Evolutionary conservation across 257 asterid species (phyloP).

Genomic region (Capsicum chinense): DNA sequence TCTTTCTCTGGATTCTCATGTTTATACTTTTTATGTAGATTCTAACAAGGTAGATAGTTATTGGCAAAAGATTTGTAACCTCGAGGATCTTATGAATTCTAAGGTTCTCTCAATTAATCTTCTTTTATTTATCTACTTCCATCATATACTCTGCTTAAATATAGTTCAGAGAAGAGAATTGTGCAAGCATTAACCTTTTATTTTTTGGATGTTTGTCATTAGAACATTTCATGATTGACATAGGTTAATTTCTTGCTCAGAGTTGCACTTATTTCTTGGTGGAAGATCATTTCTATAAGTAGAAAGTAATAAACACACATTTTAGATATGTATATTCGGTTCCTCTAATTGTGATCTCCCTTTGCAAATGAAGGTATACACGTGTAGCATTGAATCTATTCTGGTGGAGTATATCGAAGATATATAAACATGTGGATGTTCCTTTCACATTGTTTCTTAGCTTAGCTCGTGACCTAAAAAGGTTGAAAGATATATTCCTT

Average conservation of each 20-base stretch:
- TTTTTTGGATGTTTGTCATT: background rate
- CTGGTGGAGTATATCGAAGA: slow-evolving; percentile 53
- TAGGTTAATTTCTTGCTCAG: background rate
- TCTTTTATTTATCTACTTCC: background rate
- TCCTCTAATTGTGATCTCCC: slow-evolving; percentile 22
- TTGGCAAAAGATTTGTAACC: slow-evolving; percentile 64
- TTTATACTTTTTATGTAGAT: slow-evolving; percentile 43
- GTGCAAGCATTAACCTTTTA: slow-evolving; percentile 1
- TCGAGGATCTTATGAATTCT: slow-evolving; percentile 82
- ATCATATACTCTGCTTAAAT: background rate
- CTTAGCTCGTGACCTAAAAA: slow-evolving; percentile 37
- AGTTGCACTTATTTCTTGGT: background rate
- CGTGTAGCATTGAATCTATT: slow-evolving; percentile 62
- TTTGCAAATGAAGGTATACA: slow-evolving; percentile 67
- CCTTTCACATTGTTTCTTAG: slow-evolving; percentile 38
- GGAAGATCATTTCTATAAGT: background rate
- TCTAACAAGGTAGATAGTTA: slow-evolving; percentile 41
- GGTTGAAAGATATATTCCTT: slow-evolving; percentile 14
- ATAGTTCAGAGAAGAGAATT: background rate
- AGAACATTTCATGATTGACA: too few relatives aligned
- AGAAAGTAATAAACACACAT: background rate
- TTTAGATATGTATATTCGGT: background rate
- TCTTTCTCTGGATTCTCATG: background rate
- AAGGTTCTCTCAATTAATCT: slow-evolving; percentile 53
- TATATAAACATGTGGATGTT: slow-evolving; percentile 44